A percentile compares a stretch with the other conserved stretches of the same genome.
Conservation (phyloP, 805 yeast species). For the Metschnikowia lachancei region DNA sequence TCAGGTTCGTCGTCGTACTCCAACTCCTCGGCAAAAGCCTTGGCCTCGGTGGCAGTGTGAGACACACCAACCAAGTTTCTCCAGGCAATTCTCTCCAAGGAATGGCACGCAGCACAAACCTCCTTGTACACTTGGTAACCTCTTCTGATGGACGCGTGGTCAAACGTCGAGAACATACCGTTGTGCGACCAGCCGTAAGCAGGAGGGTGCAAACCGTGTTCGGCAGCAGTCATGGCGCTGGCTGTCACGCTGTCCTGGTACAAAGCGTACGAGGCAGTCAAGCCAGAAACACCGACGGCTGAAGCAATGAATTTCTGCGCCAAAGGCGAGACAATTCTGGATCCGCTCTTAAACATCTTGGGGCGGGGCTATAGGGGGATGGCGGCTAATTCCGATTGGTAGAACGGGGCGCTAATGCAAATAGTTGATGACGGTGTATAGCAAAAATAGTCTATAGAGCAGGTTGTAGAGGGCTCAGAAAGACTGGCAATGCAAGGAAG, state of each 20-base stretch:
- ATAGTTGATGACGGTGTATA: not conserved
- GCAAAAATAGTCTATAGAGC: constrained; percentile 6
- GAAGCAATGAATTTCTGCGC: constrained; percentile 56
- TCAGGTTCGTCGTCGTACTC: constrained; percentile 97
- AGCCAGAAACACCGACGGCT: constrained; percentile 70
- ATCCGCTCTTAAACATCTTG: constrained; percentile 19
- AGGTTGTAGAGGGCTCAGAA: not conserved
- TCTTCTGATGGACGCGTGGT: constrained; percentile 95
- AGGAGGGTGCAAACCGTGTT: constrained; percentile 97
- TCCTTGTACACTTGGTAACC: constrained; percentile 98
- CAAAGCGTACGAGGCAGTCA: constrained; percentile 75
- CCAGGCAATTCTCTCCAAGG: constrained; percentile 96
- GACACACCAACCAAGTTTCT: constrained; percentile 96
- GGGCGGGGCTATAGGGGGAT: not conserved
- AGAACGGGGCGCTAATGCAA: constrained; percentile 3
- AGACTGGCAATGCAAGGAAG: not conserved
- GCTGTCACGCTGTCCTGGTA: constrained; percentile 86
- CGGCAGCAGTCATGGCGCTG: constrained; percentile 96
- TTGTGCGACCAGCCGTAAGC: constrained; percentile 89
- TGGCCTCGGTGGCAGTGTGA: constrained; percentile 85
- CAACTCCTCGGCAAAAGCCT: constrained; percentile 90
- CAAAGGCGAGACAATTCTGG: constrained; percentile 21
- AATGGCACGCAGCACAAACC: constrained; percentile 99
- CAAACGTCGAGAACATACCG: constrained; percentile 88
- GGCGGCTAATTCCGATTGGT: not conserved